Percentiles rank a stretch among this genome's conserved stretches.
Conservation (phyloP, 2,329 filamentous ascomycete species). For the Trichothecium sympodiale region DNA sequence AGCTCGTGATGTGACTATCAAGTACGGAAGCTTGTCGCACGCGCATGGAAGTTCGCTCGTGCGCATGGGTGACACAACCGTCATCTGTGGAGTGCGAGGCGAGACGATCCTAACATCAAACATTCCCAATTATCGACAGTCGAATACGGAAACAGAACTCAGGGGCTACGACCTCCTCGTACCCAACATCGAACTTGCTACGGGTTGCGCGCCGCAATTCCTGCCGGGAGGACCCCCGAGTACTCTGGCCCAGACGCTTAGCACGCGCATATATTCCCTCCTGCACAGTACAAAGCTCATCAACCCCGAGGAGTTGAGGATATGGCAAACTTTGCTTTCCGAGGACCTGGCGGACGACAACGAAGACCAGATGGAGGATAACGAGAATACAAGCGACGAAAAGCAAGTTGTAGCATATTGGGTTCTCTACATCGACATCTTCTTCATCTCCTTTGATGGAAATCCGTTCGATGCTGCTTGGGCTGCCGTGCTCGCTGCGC, state of each 20-base stretch:
- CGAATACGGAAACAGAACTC: constrained; percentile 33
- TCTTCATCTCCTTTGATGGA: constrained; percentile 87
- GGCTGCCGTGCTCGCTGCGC: constrained; percentile 70
- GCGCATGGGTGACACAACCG: constrained; percentile 77
- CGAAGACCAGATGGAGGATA: constrained; percentile 27
- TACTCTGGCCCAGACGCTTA: constrained; percentile 71
- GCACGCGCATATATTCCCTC: constrained; percentile 66
- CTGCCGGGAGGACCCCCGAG: constrained; percentile 75
- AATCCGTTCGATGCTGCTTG: constrained; percentile 89
- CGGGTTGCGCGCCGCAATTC: constrained; percentile 77
- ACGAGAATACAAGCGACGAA: constrained; percentile 24
- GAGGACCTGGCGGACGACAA: constrained; percentile 33
- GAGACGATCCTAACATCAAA: constrained; percentile 70
- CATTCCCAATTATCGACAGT: constrained; percentile 54
- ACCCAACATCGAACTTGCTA: constrained; percentile 86
- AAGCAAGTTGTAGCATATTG: constrained; percentile 71
- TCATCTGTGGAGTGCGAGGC: constrained; percentile 84
- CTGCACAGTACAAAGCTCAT: constrained; percentile 63
- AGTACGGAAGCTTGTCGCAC: constrained; percentile 76
- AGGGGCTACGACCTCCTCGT: constrained; percentile 66
- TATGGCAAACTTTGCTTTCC: constrained; percentile 50
- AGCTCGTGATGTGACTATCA: constrained; percentile 62
- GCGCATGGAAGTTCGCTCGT: constrained; percentile 85
- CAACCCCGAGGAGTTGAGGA: constrained; percentile 55
- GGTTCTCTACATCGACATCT: constrained; percentile 89